Conservation (phyloP, 768 basidiomycete species). For the Leccinum longicurvipes region DNA sequence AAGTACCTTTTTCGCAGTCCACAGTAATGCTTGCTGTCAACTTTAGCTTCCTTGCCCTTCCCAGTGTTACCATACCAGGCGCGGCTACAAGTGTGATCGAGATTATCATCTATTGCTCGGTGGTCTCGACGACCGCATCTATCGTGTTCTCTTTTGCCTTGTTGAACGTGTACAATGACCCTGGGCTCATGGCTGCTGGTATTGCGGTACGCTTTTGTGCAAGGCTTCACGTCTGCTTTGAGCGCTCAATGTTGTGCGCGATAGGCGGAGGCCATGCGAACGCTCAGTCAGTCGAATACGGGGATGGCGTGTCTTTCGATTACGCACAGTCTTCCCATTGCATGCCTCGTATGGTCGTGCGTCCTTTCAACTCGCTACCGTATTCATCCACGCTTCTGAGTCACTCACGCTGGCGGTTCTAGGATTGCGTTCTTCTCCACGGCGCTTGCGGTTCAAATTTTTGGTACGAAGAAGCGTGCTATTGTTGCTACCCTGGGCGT, state of each 20-base stretch:
- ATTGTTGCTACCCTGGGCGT: slow-evolving; percentile 1
- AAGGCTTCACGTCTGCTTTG: no score
- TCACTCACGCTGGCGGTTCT: background rate
- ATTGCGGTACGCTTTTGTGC: slow-evolving; percentile 5
- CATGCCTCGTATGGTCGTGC: slow-evolving; percentile 16
- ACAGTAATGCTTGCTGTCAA: slow-evolving; percentile 19
- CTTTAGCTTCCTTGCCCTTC: slow-evolving; percentile 15
- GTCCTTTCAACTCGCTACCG: background rate
- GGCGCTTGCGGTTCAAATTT: slow-evolving; percentile 9
- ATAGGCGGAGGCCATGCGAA: slow-evolving; percentile 5
- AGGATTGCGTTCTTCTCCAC: slow-evolving; percentile 9
- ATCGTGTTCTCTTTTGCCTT: slow-evolving; percentile 11
- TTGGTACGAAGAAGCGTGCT: background rate
- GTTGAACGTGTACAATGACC: slow-evolving; percentile 11
- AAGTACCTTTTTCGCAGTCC: slow-evolving; percentile 3
- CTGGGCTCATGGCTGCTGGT: background rate
- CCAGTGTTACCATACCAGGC: background rate
- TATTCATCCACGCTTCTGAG: background rate
- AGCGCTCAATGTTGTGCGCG: background rate
- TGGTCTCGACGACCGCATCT: slow-evolving; percentile 8
- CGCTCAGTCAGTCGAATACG: background rate
- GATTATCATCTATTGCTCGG: slow-evolving; percentile 13
- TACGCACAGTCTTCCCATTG: slow-evolving; percentile 14
- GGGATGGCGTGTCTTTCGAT: slow-evolving; percentile 12
- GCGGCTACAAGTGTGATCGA: background rate